Conservation (phyloP, 352 stramenopile genomes). For the Phytophthora sp. region DNA sequence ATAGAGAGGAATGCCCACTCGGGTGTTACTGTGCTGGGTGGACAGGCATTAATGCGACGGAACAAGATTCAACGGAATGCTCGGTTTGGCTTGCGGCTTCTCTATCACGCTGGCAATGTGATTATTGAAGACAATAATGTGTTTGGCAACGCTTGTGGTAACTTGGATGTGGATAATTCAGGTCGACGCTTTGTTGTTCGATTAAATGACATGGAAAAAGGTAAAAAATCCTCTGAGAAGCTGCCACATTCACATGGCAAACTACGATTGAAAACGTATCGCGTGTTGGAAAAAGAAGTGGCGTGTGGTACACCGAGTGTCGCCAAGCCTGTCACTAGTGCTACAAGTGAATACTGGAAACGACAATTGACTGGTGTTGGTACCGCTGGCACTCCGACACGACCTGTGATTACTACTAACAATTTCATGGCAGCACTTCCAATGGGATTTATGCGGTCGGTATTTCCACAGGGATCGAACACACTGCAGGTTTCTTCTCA, state of each 20-base stretch:
- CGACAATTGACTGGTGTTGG: slow-evolving; percentile 5
- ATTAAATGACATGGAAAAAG: slow-evolving; percentile 77
- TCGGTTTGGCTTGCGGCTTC: slow-evolving; percentile 73
- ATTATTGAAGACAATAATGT: slow-evolving; percentile 82
- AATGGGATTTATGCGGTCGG: slow-evolving; percentile 38
- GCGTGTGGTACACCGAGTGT: neutral
- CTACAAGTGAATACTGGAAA: slow-evolving; percentile 32
- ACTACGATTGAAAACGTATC: slow-evolving; percentile 52
- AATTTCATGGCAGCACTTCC: slow-evolving; percentile 31
- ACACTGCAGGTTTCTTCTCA: slow-evolving; percentile 30
- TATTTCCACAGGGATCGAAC: slow-evolving; percentile 28
- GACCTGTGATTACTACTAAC: slow-evolving; percentile 16
- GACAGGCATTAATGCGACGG: slow-evolving; percentile 61
- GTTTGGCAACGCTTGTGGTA: slow-evolving; percentile 67
- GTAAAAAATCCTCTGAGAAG: slow-evolving; percentile 48
- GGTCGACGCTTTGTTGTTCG: slow-evolving; percentile 79
- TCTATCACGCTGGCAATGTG: slow-evolving; percentile 74
- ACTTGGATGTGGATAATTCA: slow-evolving; percentile 78
- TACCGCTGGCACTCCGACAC: neutral
- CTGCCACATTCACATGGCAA: slow-evolving; percentile 63
- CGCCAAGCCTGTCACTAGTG: slow-evolving; percentile 1
- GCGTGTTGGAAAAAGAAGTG: slow-evolving; percentile 37
- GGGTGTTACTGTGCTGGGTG: slow-evolving; percentile 61
- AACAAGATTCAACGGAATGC: slow-evolving; percentile 74
- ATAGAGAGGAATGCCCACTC: slow-evolving; percentile 63